These are phyloP conservation scores for Coprinopsis marcescibilis DNA, from an alignment of 768 basidiomycete species.

Conservation along the genomic window DNA sequence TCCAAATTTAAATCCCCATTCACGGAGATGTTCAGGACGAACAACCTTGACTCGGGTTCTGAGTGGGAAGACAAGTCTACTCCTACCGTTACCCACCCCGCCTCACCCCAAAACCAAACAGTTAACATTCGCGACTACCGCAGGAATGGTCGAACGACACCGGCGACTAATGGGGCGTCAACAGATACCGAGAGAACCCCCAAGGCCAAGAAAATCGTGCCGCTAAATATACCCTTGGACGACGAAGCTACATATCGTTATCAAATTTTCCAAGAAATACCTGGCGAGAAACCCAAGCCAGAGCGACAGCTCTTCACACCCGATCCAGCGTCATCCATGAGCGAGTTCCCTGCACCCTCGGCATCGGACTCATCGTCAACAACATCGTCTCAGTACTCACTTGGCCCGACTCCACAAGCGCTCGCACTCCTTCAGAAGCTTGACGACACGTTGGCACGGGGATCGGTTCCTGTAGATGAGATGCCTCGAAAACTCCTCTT, in stretches of 20 bases:
- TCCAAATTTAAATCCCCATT: constrained; percentile 50
- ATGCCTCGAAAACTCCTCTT: constrained; percentile 83
- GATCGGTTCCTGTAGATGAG: constrained; percentile 67
- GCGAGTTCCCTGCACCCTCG: constrained; percentile 62
- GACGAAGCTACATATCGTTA: constrained; percentile 17
- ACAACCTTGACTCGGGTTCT: constrained; percentile 47
- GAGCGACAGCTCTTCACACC: constrained; percentile 65
- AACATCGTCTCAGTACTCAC: constrained; percentile 63
- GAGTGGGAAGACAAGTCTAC: constrained; percentile 71
- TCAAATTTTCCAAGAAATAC: constrained; percentile 22
- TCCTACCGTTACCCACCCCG: constrained; percentile 35
- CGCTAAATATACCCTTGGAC: constrained; percentile 19
- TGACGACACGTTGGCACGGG: constrained; percentile 63
- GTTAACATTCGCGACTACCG: constrained; percentile 6
- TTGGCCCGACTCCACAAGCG: constrained; percentile 38
- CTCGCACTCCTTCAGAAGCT: constrained; percentile 59
- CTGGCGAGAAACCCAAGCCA: constrained; percentile 35
- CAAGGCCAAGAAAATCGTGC: constrained; percentile 33
- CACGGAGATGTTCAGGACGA: constrained; percentile 59
- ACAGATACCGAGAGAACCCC: constrained; percentile 37
- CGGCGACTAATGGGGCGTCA: constrained; percentile 13
- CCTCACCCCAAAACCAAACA: constrained; percentile 2
- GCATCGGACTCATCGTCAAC: constrained; percentile 70
- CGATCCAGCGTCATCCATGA: constrained; percentile 72
- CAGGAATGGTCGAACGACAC: constrained; percentile 11